Base-by-base conservation (phyloP, 306 rosid genomes). In the Glycyrrhiza uralensis region DNA sequence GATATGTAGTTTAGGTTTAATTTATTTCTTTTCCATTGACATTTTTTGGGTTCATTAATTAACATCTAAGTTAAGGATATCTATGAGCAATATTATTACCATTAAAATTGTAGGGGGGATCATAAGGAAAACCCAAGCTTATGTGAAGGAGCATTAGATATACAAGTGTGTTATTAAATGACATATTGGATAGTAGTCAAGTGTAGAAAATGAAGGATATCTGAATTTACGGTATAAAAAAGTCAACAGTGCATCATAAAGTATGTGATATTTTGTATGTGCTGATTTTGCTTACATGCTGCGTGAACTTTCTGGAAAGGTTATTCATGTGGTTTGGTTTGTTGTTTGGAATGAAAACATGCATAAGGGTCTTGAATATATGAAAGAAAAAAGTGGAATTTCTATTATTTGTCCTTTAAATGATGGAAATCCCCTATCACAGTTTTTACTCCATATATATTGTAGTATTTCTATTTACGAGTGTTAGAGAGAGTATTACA, bases 111-210 rank as follows among this genome's bases (percentile, higher is more conserved):
- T 32, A 33, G 15, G 12, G 24, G 11, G 30, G 14, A 51, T 22
- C 30, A 4, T 51, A 22, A 23, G 58, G 32, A 51, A 22, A 20
- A 3, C 7, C 19, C 36, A 36, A 19, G 5, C 24, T n/a, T 17
- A 71, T 55, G 57, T 29, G 64, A 71, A 56, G 28, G 66, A 45
- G 18, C 18, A 28, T n/a, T 32, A 23, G 51, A 36, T 69, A 57
- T 57, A 33, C 14, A 20, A 8, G 55, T 12, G 33, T 71, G 30
- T 50, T 62, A 2, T 26, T 51, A 41, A 17, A 51, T 18, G 44
- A 41, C n/a, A 52, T 26, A 20, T 50, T 19, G 12, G 23, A 8
- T 7, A 41, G 15, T 17, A 20, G 15, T 42, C 45, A n/a, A 20
- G 41, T 24, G 3, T 73, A 13, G 63, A 29, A 51, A 51, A 18